These are phyloP conservation scores for Pseudogymnoascus sp. DNA, from an alignment of 2,329 filamentous ascomycete genomes.

Conservation along the genomic window DNA sequence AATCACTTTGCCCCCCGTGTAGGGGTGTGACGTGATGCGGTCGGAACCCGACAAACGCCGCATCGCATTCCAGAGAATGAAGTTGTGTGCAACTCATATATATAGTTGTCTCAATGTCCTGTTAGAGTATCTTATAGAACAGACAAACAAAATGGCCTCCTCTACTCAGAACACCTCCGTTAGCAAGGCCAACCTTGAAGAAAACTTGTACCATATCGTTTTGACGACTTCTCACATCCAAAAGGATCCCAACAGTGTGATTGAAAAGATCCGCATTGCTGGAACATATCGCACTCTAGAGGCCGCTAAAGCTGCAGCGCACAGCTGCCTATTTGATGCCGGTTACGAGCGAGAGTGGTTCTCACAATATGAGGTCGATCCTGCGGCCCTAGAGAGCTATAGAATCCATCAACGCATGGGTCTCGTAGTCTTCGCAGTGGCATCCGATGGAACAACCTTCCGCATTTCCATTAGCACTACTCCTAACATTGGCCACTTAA, in stretches of 20 bases:
- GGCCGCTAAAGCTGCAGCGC: background rate
- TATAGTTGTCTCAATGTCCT: background rate
- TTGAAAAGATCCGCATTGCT: background rate
- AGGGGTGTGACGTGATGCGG: no score
- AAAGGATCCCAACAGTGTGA: background rate
- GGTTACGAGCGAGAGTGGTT: background rate
- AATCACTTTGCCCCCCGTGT: no score
- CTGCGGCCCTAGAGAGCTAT: background rate
- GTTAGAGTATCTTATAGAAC: background rate
- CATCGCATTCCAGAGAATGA: no score
- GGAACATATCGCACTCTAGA: background rate
- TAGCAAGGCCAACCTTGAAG: background rate
- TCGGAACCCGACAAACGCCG: no score
- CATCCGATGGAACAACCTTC: conserved; percentile 33
- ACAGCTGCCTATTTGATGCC: background rate
- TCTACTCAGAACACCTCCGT: background rate
- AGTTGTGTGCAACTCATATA: background rate
- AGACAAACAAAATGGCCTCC: background rate
- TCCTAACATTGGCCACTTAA: conserved; percentile 30
- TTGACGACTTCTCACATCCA: background rate
- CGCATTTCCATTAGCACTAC: conserved; percentile 33
- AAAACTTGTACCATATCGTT: background rate
- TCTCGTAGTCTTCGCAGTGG: conserved; percentile 31
- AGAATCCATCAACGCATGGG: background rate
- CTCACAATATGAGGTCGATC: background rate